Conservation (phyloP, 768 basidiomycete genomes). For the Saitozyma sp. region DNA sequence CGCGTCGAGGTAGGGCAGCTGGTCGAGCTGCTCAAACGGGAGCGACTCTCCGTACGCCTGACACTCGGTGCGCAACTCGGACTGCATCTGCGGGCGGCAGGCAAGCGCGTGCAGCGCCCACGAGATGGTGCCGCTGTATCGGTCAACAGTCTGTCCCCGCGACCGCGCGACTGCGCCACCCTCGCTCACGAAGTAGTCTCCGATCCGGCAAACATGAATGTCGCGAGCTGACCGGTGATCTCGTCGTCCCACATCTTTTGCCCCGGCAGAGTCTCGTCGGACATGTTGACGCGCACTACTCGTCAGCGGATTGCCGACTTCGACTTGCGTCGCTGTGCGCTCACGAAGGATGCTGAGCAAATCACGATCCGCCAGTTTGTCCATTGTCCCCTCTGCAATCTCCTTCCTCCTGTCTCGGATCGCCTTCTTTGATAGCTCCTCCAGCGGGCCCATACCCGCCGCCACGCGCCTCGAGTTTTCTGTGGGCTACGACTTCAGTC, state of each 20-base stretch:
- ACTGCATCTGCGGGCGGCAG: slow-evolving; percentile 14
- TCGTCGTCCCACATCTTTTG: slow-evolving; percentile 28
- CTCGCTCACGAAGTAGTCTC: slow-evolving; percentile 30
- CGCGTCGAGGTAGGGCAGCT: slow-evolving; percentile 28
- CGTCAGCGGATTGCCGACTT: neutral
- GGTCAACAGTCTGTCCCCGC: neutral
- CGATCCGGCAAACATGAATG: slow-evolving; percentile 35
- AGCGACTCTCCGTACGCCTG: slow-evolving; percentile 20
- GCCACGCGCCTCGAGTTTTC: slow-evolving; percentile 16
- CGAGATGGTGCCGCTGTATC: slow-evolving; percentile 18
- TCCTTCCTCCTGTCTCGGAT: slow-evolving; percentile 21
- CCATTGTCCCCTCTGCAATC: slow-evolving; percentile 22
- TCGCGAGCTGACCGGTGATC: slow-evolving; percentile 29
- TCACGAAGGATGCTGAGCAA: slow-evolving; percentile 29
- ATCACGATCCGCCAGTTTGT: slow-evolving; percentile 19
- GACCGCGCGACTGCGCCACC: neutral
- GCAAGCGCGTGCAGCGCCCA: slow-evolving; percentile 23
- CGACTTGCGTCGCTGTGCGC: neutral
- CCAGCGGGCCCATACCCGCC: slow-evolving; percentile 22
- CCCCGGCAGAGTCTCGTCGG: slow-evolving; percentile 12
- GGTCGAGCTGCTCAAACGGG: slow-evolving; percentile 26
- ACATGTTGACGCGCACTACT: slow-evolving; percentile 24
- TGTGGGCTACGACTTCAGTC: slow-evolving; percentile 12
- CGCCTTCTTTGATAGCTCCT: slow-evolving; percentile 12
- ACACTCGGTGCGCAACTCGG: slow-evolving; percentile 20